phyloP scores from a whole-genome alignment of 2,329 filamentous ascomycete genomes.

The Calonectria hongkongensis region DNA sequence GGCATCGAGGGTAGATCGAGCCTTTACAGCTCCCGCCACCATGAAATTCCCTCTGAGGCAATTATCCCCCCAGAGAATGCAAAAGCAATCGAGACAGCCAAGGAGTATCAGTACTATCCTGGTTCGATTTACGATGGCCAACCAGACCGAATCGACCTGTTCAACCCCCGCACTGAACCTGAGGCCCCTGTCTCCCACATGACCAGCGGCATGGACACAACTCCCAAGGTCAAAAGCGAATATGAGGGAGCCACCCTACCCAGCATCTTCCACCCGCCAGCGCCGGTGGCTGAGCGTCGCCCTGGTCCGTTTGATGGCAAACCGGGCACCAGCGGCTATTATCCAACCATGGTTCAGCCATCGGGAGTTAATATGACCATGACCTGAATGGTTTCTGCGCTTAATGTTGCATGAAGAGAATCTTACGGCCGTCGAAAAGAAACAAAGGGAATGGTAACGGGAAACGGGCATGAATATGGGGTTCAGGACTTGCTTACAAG shows the following conservation, averaged over 20 bases:
- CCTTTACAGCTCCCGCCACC: slow-evolving; percentile 68
- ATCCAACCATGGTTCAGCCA: slow-evolving; percentile 70
- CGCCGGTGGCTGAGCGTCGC: slow-evolving; percentile 60
- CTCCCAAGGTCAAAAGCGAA: slow-evolving; percentile 70
- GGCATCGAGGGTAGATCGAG: slow-evolving; percentile 55
- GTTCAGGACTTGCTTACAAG: slow-evolving; percentile 39
- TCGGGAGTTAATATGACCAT: slow-evolving; percentile 68
- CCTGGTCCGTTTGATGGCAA: slow-evolving; percentile 73
- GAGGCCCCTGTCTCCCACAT: slow-evolving; percentile 60
- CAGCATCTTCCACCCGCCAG: slow-evolving; percentile 67
- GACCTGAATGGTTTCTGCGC: slow-evolving; percentile 46
- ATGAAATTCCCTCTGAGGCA: slow-evolving; percentile 70
- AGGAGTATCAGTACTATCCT: slow-evolving; percentile 74
- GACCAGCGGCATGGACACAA: slow-evolving; percentile 55
- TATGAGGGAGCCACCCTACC: slow-evolving; percentile 67
- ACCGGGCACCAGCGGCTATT: slow-evolving; percentile 70
- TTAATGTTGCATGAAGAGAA: slow-evolving; percentile 37
- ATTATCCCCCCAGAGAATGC: slow-evolving; percentile 71
- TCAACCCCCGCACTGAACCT: slow-evolving; percentile 61
- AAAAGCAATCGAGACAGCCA: slow-evolving; percentile 68
- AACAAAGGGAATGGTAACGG: slow-evolving; percentile 36
- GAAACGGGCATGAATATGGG: slow-evolving; percentile 46
- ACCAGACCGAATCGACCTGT: slow-evolving; percentile 71
- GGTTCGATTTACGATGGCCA: slow-evolving; percentile 69
- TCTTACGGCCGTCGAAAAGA: slow-evolving; percentile 38